These are phyloP conservation scores for Pseudevernia furfuracea DNA, from an alignment of 495 filamentous ascomycete genomes.

Conservation along the genomic window DNA sequence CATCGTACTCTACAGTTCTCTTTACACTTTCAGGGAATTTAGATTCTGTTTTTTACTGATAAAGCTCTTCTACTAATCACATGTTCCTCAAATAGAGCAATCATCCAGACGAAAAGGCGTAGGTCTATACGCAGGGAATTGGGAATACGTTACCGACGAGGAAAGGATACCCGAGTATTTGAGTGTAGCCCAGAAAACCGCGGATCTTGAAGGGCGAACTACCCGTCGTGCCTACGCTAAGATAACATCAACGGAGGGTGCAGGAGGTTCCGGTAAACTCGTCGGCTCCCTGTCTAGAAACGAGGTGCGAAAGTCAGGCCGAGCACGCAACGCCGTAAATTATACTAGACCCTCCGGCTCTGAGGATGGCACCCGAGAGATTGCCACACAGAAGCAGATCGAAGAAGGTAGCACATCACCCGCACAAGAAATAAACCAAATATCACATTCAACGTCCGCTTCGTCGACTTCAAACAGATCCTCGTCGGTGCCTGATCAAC, in stretches of 20 bases:
- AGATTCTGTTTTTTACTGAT: neutral
- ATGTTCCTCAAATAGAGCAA: neutral
- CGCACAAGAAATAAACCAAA: neutral
- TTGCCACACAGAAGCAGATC: neutral
- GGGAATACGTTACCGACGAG: slow-evolving; percentile 1
- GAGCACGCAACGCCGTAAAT: neutral
- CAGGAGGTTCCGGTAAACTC: neutral
- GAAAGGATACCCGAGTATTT: neutral
- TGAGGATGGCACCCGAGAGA: neutral
- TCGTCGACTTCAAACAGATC: neutral
- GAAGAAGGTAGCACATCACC: neutral
- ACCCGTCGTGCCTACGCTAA: neutral
- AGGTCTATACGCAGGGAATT: neutral
- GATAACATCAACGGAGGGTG: neutral
- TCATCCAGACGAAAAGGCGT: neutral
- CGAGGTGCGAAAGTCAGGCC: neutral
- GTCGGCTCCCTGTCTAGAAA: neutral
- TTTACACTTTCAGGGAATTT: neutral
- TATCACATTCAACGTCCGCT: neutral
- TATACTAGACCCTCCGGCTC: neutral
- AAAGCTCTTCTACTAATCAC: neutral
- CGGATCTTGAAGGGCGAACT: neutral
- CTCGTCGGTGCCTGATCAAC: neutral
- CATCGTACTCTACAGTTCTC: neutral
- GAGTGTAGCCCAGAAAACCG: neutral